Conservation (phyloP, 2,329 filamentous ascomycete species). For the Elsinoe perseae region DNA sequence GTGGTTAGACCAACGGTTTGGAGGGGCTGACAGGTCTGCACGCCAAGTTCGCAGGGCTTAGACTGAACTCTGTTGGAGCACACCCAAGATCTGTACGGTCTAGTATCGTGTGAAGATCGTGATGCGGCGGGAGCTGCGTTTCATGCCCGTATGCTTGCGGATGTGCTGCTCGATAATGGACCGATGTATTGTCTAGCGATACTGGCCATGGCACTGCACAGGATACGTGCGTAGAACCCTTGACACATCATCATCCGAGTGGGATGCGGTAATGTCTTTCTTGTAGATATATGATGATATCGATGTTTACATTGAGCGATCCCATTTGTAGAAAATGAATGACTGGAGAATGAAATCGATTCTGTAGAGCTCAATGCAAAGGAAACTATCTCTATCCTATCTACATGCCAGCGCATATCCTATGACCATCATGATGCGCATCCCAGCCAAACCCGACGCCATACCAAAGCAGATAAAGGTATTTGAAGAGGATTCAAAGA, state of each 20-base stretch:
- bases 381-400: constrained; percentile 1
- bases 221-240: too few species aligned
- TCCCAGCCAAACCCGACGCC: background rate
- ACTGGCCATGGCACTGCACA: background rate
- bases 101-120: background rate
- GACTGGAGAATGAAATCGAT: background rate
- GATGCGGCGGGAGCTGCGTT: background rate
- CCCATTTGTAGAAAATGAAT: background rate
- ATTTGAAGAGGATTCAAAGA: background rate
- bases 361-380: constrained; percentile 10
- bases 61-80: constrained; percentile 2
- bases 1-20: constrained; percentile 15
- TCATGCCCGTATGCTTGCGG: background rate
- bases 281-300: background rate
- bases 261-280: too few species aligned
- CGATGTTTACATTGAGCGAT: background rate
- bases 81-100: background rate
- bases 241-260: too few species aligned
- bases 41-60: background rate
- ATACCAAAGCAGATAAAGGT: background rate
- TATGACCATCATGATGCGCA: constrained; percentile 12
- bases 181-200: background rate
- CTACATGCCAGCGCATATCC: constrained; percentile 9
- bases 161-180: background rate
- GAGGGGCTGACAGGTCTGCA: background rate